Evolutionary conservation across 2,329 filamentous ascomycete species (phyloP).

Genomic region (Chrysosporium queenslandicum): DNA sequence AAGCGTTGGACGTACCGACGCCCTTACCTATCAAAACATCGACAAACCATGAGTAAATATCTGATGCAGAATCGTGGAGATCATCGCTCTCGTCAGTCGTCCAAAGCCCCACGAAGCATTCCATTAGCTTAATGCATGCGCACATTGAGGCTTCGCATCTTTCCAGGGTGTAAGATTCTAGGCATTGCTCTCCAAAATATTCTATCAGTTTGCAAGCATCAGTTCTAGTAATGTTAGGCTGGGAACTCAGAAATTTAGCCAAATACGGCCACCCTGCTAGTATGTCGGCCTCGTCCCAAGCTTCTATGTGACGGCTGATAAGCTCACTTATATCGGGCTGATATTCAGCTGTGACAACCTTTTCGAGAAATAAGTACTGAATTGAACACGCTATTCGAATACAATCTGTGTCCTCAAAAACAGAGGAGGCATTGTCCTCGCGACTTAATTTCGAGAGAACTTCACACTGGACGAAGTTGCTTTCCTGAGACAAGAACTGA

Average conservation of each 20-base stretch:
- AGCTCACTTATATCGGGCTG: constrained; percentile 3
- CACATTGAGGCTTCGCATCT: constrained; percentile 64
- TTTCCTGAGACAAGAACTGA: constrained; percentile 24
- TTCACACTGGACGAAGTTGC: constrained; percentile 20
- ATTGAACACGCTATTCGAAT: constrained; percentile 32
- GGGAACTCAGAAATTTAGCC: constrained; percentile 21
- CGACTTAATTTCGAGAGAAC: constrained; percentile 26
- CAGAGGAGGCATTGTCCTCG: constrained; percentile 20
- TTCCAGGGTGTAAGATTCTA: constrained; percentile 51
- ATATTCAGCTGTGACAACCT: constrained; percentile 9
- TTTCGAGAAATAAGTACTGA: constrained; percentile 27
- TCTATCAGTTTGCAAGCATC: constrained; percentile 40
- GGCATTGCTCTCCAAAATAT: constrained; percentile 39
- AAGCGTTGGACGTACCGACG: constrained; percentile 58
- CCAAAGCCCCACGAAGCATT: constrained; percentile 56
- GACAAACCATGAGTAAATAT: constrained; percentile 72
- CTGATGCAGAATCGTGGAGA: constrained; percentile 56
- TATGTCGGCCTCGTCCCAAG: constrained; percentile 31
- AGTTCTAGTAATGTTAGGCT: constrained; percentile 21
- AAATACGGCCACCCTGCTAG: constrained; percentile 29
- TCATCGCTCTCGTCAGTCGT: constrained; percentile 45
- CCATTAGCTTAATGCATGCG: constrained; percentile 58
- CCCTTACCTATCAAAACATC: constrained; percentile 56
- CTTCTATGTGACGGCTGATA: constrained; percentile 30
- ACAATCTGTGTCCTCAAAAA: constrained; percentile 27